Evolutionary conservation across 164 flowering plant genomes (phyloP).

Genomic region (Umbilicus rupestris): DNA sequence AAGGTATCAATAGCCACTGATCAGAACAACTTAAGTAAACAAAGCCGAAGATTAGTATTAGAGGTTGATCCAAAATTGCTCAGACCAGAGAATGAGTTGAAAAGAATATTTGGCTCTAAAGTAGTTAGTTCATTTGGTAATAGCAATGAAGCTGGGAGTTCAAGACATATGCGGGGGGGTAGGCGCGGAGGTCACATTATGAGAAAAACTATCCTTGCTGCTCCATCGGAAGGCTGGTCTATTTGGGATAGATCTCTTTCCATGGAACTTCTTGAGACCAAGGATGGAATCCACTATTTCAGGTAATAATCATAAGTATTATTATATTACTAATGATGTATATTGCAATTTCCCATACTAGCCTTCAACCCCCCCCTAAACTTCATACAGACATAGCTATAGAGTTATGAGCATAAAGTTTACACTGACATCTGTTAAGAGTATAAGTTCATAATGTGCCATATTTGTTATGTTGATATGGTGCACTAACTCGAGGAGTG

Average conservation of each 20-base stretch:
- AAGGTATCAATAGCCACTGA: slow-evolving; percentile 18
- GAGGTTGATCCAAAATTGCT: slow-evolving; percentile 67
- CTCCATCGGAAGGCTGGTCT: slow-evolving; percentile 73
- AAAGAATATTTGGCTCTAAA: slow-evolving; percentile 86
- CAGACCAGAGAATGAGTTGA: slow-evolving; percentile 78
- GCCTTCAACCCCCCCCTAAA: background rate
- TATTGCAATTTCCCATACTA: slow-evolving; percentile 1
- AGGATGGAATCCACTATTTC: slow-evolving; percentile 51
- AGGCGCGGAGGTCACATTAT: slow-evolving; percentile 52
- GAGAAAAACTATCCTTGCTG: slow-evolving; percentile 59
- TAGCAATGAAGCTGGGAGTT: slow-evolving; percentile 41
- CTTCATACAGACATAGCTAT: background rate
- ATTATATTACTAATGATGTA: background rate
- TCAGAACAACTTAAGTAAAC: slow-evolving; percentile 18
- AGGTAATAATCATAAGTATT: slow-evolving; percentile 28
- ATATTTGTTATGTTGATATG: background rate
- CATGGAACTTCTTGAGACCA: slow-evolving; percentile 75
- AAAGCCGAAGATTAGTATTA: slow-evolving; percentile 24
- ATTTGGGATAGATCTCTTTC: slow-evolving; percentile 89
- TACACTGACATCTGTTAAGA: background rate
- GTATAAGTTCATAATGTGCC: background rate
- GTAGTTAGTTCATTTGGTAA: slow-evolving; percentile 82
- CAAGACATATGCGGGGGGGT: slow-evolving; percentile 62
- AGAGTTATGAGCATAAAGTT: background rate
- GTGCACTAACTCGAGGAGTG: background rate